Conservation (phyloP, 441 rosid species). For the Adansonia rubrostipa region DNA sequence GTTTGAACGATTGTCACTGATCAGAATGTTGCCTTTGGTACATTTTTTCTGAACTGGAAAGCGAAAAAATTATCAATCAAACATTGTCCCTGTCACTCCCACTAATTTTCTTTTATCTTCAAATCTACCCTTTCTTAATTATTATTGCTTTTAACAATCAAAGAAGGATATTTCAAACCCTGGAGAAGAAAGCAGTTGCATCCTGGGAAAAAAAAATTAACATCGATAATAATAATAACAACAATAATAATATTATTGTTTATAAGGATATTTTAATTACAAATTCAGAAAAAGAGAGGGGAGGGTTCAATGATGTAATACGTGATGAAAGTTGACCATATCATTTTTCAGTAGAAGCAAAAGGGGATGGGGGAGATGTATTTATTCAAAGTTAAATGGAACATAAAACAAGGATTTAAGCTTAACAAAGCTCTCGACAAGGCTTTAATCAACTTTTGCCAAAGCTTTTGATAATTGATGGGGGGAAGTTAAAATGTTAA, state of each 20-base stretch:
- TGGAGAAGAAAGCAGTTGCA: neutral
- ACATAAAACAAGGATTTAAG: conserved; percentile 31
- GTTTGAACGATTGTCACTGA: neutral
- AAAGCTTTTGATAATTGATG: conserved; percentile 11
- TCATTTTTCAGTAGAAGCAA: conserved; percentile 38
- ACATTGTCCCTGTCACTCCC: conserved; percentile 9
- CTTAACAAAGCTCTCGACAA: conserved; percentile 23
- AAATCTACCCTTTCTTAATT: conserved; percentile 8
- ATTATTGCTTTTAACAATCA: neutral
- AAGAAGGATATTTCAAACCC: neutral
- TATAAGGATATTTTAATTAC: neutral
- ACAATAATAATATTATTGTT: neutral
- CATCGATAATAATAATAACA: neutral
- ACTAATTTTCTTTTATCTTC: neutral
- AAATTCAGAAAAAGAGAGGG: neutral
- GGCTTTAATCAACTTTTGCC: conserved; percentile 25
- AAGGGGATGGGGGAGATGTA: conserved; percentile 30
- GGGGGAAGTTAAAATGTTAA: conserved; percentile 20
- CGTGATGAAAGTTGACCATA: conserved; percentile 45
- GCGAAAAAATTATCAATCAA: neutral
- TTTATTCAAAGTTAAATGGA: conserved; percentile 29
- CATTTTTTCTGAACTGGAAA: conserved; percentile 16
- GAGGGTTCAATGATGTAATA: conserved; percentile 43
- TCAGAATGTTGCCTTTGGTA: neutral
- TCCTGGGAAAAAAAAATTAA: neutral